Evolutionary conservation across 2,329 filamentous ascomycete genomes (phyloP), one percentile per base, ranked within the genome.

Genomic region (Paradendryphiella salina): DNA sequence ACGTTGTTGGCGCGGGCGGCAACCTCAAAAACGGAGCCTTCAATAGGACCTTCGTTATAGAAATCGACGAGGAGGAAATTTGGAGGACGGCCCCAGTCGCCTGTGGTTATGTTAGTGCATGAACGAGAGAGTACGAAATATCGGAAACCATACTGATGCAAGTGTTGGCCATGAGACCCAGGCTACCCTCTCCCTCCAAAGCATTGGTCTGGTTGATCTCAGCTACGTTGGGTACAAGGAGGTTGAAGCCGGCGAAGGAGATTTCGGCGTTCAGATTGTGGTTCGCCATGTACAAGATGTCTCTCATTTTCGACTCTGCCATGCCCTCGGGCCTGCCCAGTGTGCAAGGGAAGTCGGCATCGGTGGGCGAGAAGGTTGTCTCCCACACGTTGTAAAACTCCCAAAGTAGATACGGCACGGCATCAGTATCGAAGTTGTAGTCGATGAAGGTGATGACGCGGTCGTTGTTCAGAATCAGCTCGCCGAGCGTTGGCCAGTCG

Each of bases 311-410:
- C 4, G 81, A 73, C 0, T 71, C 65, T 4, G 76, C 68, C 46
- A 95, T 75, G 29, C 82, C 77, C 0, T 90, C 90, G 0, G 92
- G 92, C 0, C 92, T 85, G 67, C 95, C 84, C 13, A 87, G 80
- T 0, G 77, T 85, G 76, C 93, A 96, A 0, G 92, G 90, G 70
- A 96, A 96, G 1, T 72, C 70, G 3, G 82, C 69, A 62, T 86
- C 73, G 0, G 82, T 85, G 0, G 84, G 91, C 48, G 90, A 89
- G 68, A 95, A 96, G 0, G 90, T 89, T 1, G 91, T 94, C 76
- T 96, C 92, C 89, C 89, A 96, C 75, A 96, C 82, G 67, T 96
- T 88, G 13, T 84, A 85, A 76, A 96, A 96, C 73, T 96, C 82
- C 73, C 96, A 91, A 26, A 96, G 79, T 46, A 96, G 81, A 82